Conservation (phyloP, 1,139 yeast genomes). For the Suzukiozyma palmioleophila region DNA sequence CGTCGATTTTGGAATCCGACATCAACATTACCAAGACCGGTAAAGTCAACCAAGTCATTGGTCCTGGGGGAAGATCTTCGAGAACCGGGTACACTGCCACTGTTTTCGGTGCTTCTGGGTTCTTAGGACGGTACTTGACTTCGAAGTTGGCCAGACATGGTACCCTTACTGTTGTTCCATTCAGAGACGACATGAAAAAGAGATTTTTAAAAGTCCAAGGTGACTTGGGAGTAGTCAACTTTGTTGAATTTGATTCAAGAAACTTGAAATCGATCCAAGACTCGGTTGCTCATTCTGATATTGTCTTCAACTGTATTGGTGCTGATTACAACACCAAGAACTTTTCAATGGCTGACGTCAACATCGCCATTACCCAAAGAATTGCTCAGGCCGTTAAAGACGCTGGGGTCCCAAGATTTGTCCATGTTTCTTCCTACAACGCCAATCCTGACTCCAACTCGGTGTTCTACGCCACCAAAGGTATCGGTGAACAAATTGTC, state of each 20-base stretch:
- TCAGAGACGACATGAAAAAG: conserved; percentile 73
- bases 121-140: conserved; percentile 69
- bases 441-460: conserved; percentile 70
- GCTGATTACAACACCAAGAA: conserved; percentile 76
- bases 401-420: conserved; percentile 68
- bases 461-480: conserved; percentile 75
- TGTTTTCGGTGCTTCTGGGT: conserved; percentile 81
- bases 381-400: conserved; percentile 72
- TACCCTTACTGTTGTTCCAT: conserved; percentile 72
- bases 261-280: conserved; percentile 74
- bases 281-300: conserved; percentile 76
- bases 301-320: conserved; percentile 78
- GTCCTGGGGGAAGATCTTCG: conserved; percentile 81
- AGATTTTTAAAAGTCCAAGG: conserved; percentile 81
- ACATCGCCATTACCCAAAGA: conserved; percentile 74
- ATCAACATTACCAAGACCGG: conserved; percentile 75
- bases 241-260: conserved; percentile 79
- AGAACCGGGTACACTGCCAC: conserved; percentile 91
- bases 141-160: conserved; percentile 80
- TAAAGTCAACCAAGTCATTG: conserved; percentile 63
- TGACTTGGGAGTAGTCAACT: conserved; percentile 83
- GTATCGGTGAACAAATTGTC: conserved; percentile 70
- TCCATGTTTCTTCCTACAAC: conserved; percentile 78
- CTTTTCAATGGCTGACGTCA: conserved; percentile 78
- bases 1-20: conserved; percentile 50